Conservation (phyloP, 441 rosid species). For the Jatropha multifida region DNA sequence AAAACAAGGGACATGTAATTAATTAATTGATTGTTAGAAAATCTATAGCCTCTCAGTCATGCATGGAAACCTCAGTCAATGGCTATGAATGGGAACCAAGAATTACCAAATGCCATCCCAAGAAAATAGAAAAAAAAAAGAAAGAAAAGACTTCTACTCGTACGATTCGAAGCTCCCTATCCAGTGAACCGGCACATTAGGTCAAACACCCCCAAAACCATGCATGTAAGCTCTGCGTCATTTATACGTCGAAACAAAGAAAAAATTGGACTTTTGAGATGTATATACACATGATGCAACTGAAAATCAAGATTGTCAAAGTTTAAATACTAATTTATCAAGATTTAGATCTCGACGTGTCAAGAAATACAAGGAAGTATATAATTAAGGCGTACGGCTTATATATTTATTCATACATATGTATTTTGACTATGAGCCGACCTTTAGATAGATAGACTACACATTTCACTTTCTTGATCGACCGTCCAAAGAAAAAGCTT, state of each 20-base stretch:
- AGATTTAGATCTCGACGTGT: slow-evolving; percentile 20
- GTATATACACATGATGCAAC: not conserved
- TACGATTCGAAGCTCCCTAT: slow-evolving; percentile 20
- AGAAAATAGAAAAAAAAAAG: not conserved
- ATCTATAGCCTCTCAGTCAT: not conserved
- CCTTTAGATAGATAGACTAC: slow-evolving; percentile 7
- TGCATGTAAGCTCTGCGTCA: slow-evolving; percentile 34
- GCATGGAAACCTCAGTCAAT: not conserved
- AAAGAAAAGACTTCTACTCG: not conserved
- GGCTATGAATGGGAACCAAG: not conserved
- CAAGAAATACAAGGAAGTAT: not conserved
- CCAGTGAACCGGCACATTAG: slow-evolving; percentile 1
- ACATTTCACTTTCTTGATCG: slow-evolving; percentile 30
- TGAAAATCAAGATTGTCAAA: not conserved
- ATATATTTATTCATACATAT: not conserved
- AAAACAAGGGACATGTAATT: too few relatives aligned
- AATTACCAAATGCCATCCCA: not conserved
- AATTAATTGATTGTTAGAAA: not conserved
- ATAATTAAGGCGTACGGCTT: not conserved
- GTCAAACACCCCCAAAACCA: slow-evolving; percentile 16
- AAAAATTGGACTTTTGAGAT: not conserved
- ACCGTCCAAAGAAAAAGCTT: slow-evolving; percentile 55
- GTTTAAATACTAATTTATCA: not conserved
- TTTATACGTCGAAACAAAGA: slow-evolving; percentile 21
- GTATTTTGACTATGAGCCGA: slow-evolving; percentile 42